Conservation (phyloP, 2,329 filamentous ascomycete genomes). For the Domatiomyces catenatus region DNA sequence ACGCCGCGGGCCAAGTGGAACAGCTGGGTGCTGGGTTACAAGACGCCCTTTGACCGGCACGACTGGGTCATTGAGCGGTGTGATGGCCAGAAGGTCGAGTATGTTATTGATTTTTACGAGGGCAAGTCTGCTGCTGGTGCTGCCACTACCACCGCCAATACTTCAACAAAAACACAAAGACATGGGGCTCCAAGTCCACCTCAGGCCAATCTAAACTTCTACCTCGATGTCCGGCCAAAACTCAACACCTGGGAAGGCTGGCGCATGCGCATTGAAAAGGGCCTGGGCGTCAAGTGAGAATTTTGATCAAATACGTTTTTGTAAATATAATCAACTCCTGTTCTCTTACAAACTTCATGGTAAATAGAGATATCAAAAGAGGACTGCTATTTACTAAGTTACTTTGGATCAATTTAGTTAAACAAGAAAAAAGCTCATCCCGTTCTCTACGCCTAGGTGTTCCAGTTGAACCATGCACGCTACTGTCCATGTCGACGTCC, state of each 20-base stretch:
- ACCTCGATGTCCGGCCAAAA: constrained; percentile 50
- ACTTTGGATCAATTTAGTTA: no score
- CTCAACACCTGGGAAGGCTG: constrained; percentile 47
- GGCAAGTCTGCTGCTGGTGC: constrained; percentile 37
- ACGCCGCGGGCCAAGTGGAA: constrained; percentile 63
- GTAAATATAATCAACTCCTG: no score
- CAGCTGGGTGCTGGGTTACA: constrained; percentile 58
- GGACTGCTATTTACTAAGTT: no score
- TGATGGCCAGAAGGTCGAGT: constrained; percentile 59
- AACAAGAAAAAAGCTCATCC: no score
- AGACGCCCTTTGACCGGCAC: constrained; percentile 82
- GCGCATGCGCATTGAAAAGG: constrained; percentile 38
- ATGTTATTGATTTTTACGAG: constrained; percentile 96
- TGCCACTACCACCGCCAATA: constrained; percentile 1
- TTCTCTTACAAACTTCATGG: no score
- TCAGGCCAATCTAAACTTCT: constrained; percentile 41
- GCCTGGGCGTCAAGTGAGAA: constrained; percentile 13
- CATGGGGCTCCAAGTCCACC: constrained; percentile 6
- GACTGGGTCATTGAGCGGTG: constrained; percentile 96
- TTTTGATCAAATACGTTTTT: not conserved
- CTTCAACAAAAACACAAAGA: not conserved
- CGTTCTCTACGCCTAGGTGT: no score
- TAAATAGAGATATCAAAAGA: no score
- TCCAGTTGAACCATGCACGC: no score
- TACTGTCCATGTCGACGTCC: no score